Evolutionary conservation across 306 rosid genomes (phyloP).

Genomic region (Corylus avellana): DNA sequence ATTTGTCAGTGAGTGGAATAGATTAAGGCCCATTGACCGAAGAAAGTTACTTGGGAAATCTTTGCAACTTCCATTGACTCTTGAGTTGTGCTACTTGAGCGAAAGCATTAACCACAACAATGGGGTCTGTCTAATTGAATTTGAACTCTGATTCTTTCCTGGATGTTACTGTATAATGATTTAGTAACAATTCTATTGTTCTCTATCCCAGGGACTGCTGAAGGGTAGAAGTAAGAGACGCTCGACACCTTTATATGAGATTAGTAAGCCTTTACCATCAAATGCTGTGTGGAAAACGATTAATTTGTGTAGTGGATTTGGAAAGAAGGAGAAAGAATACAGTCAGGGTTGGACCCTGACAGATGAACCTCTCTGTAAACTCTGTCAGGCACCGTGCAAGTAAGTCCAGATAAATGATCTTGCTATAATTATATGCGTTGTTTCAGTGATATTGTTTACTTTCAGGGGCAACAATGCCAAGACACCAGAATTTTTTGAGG

Average conservation of each 20-base stretch:
- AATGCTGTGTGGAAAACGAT: conserved; percentile 81
- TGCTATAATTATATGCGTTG: conserved; percentile 18
- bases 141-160: conserved; percentile 23
- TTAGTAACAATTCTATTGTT: background rate
- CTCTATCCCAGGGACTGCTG: conserved; percentile 65
- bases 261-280: conserved; percentile 79
- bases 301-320: conserved; percentile 54
- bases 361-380: conserved; percentile 92
- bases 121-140: conserved; percentile 46
- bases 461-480: conserved; percentile 77
- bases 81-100: conserved; percentile 74
- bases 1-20: conserved; percentile 78
- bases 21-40: conserved; percentile 73
- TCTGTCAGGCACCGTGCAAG: conserved; percentile 86
- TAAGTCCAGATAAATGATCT: conserved; percentile 38
- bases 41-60: conserved; percentile 81
- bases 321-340: conserved; percentile 88
- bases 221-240: conserved; percentile 87
- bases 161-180: conserved; percentile 24
- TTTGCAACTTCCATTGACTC: conserved; percentile 78
- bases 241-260: conserved; percentile 71
- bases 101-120: conserved; percentile 76
- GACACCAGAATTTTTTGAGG: conserved; percentile 87
- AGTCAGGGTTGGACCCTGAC: conserved; percentile 73
- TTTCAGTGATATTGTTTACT: conserved; percentile 33